Percentiles rank a stretch among this genome's conserved stretches.
Evolutionary conservation across 2,329 filamentous ascomycete genomes (phyloP).

Genomic region (Emmonsia crescens): DNA sequence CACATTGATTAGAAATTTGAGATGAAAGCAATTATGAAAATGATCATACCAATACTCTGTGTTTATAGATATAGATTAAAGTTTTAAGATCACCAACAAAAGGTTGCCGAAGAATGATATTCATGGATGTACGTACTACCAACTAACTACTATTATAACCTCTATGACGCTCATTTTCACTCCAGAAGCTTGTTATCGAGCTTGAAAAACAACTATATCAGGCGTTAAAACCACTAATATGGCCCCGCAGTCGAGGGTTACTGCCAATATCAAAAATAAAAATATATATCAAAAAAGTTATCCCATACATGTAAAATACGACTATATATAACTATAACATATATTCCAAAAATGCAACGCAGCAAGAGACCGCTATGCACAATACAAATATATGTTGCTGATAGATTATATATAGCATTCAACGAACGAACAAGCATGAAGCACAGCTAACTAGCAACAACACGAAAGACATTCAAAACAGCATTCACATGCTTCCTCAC

Average conservation of each 20-base stretch:
- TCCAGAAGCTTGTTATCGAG: too few relatives aligned
- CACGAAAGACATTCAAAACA: constrained; percentile 52
- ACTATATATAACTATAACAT: not conserved
- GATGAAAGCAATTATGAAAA: not conserved
- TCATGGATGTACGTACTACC: too few relatives aligned
- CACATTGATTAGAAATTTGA: too few relatives aligned
- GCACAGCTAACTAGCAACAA: constrained; percentile 21
- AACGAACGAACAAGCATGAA: not conserved
- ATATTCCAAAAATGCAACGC: not conserved
- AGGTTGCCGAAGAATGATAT: too few relatives aligned
- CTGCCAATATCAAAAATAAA: not conserved
- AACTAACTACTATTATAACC: too few relatives aligned
- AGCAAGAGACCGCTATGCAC: not conserved
- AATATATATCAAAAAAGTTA: too few relatives aligned
- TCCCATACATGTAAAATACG: not conserved
- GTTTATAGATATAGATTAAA: not conserved
- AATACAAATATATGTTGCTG: not conserved
- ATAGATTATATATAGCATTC: not conserved
- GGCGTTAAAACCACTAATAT: not conserved
- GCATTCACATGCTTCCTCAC: constrained; percentile 54
- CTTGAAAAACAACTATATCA: too few relatives aligned
- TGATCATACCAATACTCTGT: too few relatives aligned
- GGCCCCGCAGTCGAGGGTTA: not conserved
- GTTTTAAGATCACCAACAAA: too few relatives aligned
- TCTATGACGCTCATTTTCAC: too few relatives aligned